Conservation (phyloP, 306 rosid genomes). For the Cucurbita pepo region DNA sequence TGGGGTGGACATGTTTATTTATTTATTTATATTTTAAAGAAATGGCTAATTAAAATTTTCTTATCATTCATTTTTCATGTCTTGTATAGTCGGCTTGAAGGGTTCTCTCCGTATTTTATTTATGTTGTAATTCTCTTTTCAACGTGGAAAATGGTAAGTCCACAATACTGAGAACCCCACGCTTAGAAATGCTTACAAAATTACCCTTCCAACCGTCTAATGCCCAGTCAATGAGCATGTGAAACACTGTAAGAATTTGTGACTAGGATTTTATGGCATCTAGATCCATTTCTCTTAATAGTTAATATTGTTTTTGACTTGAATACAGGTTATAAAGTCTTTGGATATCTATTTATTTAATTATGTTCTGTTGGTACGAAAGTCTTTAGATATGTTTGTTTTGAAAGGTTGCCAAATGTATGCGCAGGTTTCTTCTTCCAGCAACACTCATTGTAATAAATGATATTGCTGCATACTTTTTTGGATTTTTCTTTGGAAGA, state of each 20-base stretch:
- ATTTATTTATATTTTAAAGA: background rate
- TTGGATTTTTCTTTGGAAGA: constrained; percentile 89
- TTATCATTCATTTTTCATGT: background rate
- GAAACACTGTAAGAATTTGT: background rate
- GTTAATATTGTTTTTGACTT: background rate
- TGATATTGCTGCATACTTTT: constrained; percentile 86
- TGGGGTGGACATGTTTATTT: background rate
- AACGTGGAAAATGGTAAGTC: background rate
- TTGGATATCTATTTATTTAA: background rate
- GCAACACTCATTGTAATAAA: constrained; percentile 86
- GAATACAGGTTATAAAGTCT: background rate
- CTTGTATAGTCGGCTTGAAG: background rate
- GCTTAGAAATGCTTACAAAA: background rate
- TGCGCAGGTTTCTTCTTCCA: constrained; percentile 96
- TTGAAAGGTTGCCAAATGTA: constrained; percentile 1
- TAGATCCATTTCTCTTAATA: background rate
- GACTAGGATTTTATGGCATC: background rate
- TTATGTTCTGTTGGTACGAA: background rate
- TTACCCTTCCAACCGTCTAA: background rate
- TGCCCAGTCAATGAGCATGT: no score
- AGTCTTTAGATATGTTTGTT: background rate
- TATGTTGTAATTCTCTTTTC: background rate
- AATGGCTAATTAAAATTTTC: background rate
- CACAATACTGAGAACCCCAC: background rate
- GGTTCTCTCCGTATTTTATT: background rate